Evolutionary conservation across 1,284 basidiomycete species (phyloP), one percentile per base, ranked within the genome.

Genomic region (Acaromyces ingoldii): DNA sequence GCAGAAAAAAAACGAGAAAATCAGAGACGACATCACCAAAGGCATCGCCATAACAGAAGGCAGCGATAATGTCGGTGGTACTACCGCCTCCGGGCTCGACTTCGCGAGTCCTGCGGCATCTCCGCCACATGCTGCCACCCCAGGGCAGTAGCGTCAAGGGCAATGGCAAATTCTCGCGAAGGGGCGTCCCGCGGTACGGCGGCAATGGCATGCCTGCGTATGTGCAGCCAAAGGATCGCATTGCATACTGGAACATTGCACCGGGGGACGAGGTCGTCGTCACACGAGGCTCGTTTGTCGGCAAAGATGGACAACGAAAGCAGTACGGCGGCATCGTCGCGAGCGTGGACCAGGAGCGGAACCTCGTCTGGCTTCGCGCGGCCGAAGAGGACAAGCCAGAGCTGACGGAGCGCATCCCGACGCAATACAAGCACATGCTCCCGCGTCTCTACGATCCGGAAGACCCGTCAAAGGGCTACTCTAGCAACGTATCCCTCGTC

Each of bases 201-300:
- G 38, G 21, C 17, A 40, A 19, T 13, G 28, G 9, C 28, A 40
- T 9, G 38, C 70, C 72, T 30, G 57, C 60, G 36, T 77, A 70
- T 48, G 77, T 77, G 43, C 72, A 66, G 50, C 67, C 71, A 34
- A 74, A 76, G 60, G 76, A 77, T 55, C 71, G 77, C 34, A 67
- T 78, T 33, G 62, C 70, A 0, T 76, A 69, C 55, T 78, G 76
- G 76, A 76, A 78, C 64, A 71, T 78, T 51, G 72, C 70, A 1
- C 74, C 76, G 1, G 72, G 72, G 3, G 77, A 78, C 50, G 63
- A 68, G 25, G 77, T 77, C 25, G 62, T 62, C 29, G 61, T 77
- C 28, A 56, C 72, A 51, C 61, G 53, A 25, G 77, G 77, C 13
- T 60, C 64, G 2, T n/a, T n/a, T n/a, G n/a, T n/a, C n/a, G n/a